A percentile compares a stretch with the other conserved stretches of the same genome.
Evolutionary conservation across 306 rosid species (phyloP).

Genomic region (Trifolium repens): DNA sequence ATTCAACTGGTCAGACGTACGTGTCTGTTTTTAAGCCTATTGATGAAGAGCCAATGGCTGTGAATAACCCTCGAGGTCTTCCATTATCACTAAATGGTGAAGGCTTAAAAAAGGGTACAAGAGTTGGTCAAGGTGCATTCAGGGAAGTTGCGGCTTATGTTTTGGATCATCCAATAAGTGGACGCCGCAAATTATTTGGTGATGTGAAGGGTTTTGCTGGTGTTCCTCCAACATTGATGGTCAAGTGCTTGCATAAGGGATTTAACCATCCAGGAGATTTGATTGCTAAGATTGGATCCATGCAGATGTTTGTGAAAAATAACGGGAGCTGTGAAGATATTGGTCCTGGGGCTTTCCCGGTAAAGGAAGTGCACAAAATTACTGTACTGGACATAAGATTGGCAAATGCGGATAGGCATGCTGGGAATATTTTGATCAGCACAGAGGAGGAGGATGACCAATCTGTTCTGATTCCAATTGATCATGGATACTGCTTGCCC

Average conservation of each 20-base stretch:
- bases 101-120: constrained; percentile 86
- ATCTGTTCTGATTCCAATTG: constrained; percentile 76
- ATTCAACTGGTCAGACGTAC: constrained; percentile 63
- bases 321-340: constrained; percentile 89
- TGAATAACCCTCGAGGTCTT: constrained; percentile 80
- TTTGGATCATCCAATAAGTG: constrained; percentile 73
- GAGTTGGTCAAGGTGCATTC: constrained; percentile 87
- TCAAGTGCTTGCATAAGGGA: constrained; percentile 60
- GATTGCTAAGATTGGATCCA: constrained; percentile 76
- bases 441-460: constrained; percentile 53
- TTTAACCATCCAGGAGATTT: constrained; percentile 66
- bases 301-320: constrained; percentile 82
- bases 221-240: constrained; percentile 82
- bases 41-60: constrained; percentile 96
- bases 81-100: constrained; percentile 80
- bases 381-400: constrained; percentile 78
- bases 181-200: constrained; percentile 57
- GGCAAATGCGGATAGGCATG: constrained; percentile 93
- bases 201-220: constrained; percentile 77
- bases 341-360: constrained; percentile 80
- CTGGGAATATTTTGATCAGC: constrained; percentile 77
- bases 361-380: constrained; percentile 84
- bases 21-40: constrained; percentile 85
- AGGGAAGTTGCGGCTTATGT: constrained; percentile 95
- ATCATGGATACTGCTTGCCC: constrained; percentile 95